These are phyloP conservation scores for Cladophialophora yegresii DNA, from an alignment of 2,329 filamentous ascomycete genomes.

Conservation along the genomic window DNA sequence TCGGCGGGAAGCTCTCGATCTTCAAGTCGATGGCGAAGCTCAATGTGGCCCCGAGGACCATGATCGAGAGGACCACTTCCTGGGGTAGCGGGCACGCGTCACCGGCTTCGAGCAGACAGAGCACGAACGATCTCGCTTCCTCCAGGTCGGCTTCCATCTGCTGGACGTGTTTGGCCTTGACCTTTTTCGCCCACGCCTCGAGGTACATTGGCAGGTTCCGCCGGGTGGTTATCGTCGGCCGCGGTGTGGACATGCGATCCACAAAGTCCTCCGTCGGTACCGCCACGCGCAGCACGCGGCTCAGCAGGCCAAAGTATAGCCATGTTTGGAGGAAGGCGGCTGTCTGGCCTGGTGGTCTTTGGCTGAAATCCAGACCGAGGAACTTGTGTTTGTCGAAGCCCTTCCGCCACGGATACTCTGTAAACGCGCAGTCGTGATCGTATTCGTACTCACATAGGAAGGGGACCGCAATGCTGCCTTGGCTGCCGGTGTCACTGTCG, in stretches of 20 bases:
- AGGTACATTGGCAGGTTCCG: background rate
- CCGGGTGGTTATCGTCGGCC: background rate
- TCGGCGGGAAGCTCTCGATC: slow-evolving; percentile 10
- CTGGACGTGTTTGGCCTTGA: background rate
- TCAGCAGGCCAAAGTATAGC: slow-evolving; percentile 37
- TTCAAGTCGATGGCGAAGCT: slow-evolving; percentile 14
- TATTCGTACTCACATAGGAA: slow-evolving; percentile 1
- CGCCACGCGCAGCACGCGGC: slow-evolving; percentile 5
- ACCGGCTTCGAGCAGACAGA: slow-evolving; percentile 2
- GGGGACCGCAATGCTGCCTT: background rate
- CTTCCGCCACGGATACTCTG: slow-evolving; percentile 3
- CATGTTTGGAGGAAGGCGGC: slow-evolving; percentile 37
- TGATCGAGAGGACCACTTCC: slow-evolving; percentile 13
- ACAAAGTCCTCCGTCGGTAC: slow-evolving; percentile 12
- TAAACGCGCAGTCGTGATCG: slow-evolving; percentile 5
- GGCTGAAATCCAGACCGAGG: slow-evolving; percentile 9
- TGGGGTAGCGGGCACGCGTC: slow-evolving; percentile 3
- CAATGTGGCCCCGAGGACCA: slow-evolving; percentile 13
- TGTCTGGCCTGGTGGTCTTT: slow-evolving; percentile 2
- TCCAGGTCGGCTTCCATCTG: slow-evolving; percentile 16
- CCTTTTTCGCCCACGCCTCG: slow-evolving; percentile 7
- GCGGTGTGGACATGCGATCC: background rate
- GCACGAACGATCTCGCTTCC: slow-evolving; percentile 11
- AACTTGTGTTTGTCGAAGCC: slow-evolving; percentile 16
- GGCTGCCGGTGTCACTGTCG: background rate